Evolutionary conservation across 192 early-diverging fungal genomes (phyloP), one percentile per base, ranked within the genome.

Genomic region (Podila minutissima): DNA sequence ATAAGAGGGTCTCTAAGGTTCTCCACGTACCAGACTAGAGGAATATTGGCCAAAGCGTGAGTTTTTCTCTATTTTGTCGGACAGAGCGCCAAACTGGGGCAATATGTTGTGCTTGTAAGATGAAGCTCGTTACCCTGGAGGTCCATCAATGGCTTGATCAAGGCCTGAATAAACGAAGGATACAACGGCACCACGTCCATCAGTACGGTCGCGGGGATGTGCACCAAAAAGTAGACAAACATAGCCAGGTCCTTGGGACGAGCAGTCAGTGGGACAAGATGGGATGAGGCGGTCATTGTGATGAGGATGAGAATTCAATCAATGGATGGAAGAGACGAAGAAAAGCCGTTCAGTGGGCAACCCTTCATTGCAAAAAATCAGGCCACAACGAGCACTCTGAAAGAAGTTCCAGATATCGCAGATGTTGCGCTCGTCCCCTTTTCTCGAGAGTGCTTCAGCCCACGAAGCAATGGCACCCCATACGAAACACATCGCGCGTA

Each of bases 131-230:
- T 67, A 81, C 70, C 55, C 32, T 48, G 62, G 24, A 81, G 64
- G 31, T 68, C 15, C 32, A 79, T 24, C 20, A 81, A 41, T 12
- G 77, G 77, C 53, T 81, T 76, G 64, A 53, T 71, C 29, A 33
- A 86, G 84, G 50, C 85, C 64, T 29, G 31, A 38, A 59, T 59
- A 49, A 82, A 81, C n/a, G 71, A 20, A 17, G 88, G 86, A 41
- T 92, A 84, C 59, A 93, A 66, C 3, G 86, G 85, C 50, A 89
- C 78, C 22, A 83, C 29, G 69, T 95, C 93, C 62, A 93, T 73
- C 33, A 87, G 55, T 0, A 93, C 37, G 7, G 93, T 90, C 19
- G 89, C 85, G 5, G 91, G 92, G 82, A 95, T 95, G 64, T 95
- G 94, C 19, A 87, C 82, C 2, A 71, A 75, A 86, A 94, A 93